phyloP scores from a whole-genome alignment of 202 grass and related monocot species.

The Carex arenaria region DNA sequence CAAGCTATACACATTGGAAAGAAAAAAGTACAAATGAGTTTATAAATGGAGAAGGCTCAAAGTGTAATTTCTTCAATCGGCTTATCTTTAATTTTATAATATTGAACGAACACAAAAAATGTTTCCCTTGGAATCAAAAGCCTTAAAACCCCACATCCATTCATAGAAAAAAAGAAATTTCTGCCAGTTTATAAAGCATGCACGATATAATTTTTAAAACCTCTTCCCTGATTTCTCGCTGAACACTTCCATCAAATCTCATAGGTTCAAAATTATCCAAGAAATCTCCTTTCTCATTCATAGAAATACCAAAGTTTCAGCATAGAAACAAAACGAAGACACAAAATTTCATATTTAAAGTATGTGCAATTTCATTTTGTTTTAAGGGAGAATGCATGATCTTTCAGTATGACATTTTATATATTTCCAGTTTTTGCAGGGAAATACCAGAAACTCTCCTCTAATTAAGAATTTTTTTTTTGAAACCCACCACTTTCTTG shows the following conservation, averaged over 20 bases:
- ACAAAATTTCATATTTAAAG: background rate
- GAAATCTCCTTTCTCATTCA: background rate
- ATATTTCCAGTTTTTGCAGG: background rate
- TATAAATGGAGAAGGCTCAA: slow-evolving; percentile 3
- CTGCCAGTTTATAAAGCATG: background rate
- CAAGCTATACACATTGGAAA: slow-evolving; percentile 46
- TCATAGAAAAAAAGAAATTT: background rate
- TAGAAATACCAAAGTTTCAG: background rate
- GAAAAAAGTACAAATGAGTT: slow-evolving; percentile 4
- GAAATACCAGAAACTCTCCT: background rate
- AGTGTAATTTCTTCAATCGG: background rate
- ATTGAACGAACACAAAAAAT: background rate
- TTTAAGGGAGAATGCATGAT: background rate
- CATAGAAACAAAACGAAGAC: background rate
- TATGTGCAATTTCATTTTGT: background rate
- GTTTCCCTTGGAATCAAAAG: background rate
- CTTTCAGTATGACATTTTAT: background rate
- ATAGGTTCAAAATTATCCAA: background rate
- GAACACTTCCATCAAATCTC: background rate
- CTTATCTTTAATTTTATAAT: slow-evolving; percentile 16
- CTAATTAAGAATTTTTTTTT: background rate
- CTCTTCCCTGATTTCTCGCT: background rate
- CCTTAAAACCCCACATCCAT: background rate
- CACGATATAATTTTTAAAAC: background rate
- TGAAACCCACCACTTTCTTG: slow-evolving; percentile 85